Evolutionary conservation across 1,284 basidiomycete genomes (phyloP).

Genomic region (Volvariella volvacea): DNA sequence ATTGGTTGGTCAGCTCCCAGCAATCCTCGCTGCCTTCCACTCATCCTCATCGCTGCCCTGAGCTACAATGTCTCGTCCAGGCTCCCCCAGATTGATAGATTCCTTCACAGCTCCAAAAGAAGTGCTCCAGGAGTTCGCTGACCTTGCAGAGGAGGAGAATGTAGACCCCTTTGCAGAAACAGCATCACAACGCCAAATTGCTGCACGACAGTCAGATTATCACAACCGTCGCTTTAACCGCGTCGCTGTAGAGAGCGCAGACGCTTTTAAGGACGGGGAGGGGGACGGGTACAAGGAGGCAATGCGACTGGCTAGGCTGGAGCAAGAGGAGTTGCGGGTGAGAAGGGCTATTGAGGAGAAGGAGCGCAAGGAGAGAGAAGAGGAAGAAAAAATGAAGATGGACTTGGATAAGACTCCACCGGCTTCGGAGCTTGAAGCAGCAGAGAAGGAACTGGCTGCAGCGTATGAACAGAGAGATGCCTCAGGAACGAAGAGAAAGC

Average conservation of each 20-base stretch:
- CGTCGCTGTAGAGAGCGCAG: conserved; percentile 68
- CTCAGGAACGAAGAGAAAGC: conserved; percentile 66
- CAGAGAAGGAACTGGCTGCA: conserved; percentile 58
- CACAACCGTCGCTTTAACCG: conserved; percentile 89
- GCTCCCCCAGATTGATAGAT: conserved; percentile 65
- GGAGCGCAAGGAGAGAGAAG: conserved; percentile 62
- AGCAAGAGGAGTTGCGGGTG: conserved; percentile 91
- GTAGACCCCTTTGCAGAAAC: conserved; percentile 93
- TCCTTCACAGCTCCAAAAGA: conserved; percentile 93
- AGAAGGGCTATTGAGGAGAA: conserved; percentile 84
- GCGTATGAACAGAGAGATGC: conserved; percentile 40
- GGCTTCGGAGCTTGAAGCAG: conserved; percentile 64
- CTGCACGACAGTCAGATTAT: conserved; percentile 92
- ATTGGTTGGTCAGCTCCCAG: conserved; percentile 25
- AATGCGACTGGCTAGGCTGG: conserved; percentile 88
- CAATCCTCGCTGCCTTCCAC: conserved; percentile 12
- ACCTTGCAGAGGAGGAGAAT: conserved; percentile 87
- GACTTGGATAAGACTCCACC: conserved; percentile 87
- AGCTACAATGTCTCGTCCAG: conserved; percentile 43
- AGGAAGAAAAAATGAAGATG: conserved; percentile 78
- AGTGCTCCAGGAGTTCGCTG: conserved; percentile 89
- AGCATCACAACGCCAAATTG: conserved; percentile 89
- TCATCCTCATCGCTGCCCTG: conserved; percentile 14
- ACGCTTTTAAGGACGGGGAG: conserved; percentile 73
- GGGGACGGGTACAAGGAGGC: conserved; percentile 93